Evolutionary conservation across 768 basidiomycete species (phyloP), one percentile per base, ranked within the genome.

Genomic region (Trametes gibbosa): DNA sequence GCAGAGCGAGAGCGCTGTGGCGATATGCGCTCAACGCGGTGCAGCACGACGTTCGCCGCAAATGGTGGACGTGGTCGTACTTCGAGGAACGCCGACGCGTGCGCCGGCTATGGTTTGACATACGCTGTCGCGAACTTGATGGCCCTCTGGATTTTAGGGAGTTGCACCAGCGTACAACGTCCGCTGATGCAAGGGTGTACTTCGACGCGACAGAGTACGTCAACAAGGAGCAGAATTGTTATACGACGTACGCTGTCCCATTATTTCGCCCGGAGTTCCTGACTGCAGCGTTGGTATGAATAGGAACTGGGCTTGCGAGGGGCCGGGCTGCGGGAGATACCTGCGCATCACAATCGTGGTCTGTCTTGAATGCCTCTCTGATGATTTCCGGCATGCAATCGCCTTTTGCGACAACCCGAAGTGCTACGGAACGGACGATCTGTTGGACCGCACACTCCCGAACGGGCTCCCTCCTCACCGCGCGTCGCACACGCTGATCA

Each of bases 61-160:
- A 49, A 29, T 23, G 29, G 5, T 67, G 66, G 62, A 47, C 59
- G 23, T 64, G 64, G 66, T 21, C 58, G 4, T 64, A 56, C 55
- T 65, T 68, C 37, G 50, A 43, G 17, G 52, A 50, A 25, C 61
- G 63, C 1, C 53, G 58, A 10, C 48, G 56, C 34, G 43, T 25
- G 1, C 59, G 63, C 29, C 63, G 48, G 27, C 23, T n/a, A n/a
- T n/a, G 9, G 13, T 63, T 37, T 34, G 16, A 60, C 5, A 27
- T 61, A 10, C 14, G 49, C 21, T 21, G 17, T 24, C 14, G 21
- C 19, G 21, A 21, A 14, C 9, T 14, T 42, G 32, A 25, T 24
- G 34, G 50, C 8, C 39, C n/a, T 19, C 47, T 3, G n/a, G 27
- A 32, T 3, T 34, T 23, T 9, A 45, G 23, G 29, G 43, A 46